These are phyloP conservation scores for Aspergillus caelatus DNA, from an alignment of 2,329 filamentous ascomycete species.

Conservation along the genomic window DNA sequence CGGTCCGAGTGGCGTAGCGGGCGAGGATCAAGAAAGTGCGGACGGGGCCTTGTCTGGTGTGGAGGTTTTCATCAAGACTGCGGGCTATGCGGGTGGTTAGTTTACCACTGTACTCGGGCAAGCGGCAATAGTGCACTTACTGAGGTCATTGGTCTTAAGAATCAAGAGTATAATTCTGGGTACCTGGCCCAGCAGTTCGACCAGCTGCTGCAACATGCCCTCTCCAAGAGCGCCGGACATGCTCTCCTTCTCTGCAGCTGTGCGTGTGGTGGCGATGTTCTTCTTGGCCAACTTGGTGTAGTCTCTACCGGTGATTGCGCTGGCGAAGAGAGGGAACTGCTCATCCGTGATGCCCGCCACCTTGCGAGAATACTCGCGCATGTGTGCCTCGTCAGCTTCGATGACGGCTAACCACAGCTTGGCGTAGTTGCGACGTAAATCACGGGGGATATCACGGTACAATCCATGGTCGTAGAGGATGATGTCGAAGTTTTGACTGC, in stretches of 20 bases:
- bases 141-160: constrained; percentile 96
- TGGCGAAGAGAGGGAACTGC: constrained; percentile 93
- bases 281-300: constrained; percentile 71
- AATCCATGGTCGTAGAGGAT: constrained; percentile 96
- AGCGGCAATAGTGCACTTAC: constrained; percentile 41
- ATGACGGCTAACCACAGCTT: constrained; percentile 98
- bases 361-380: constrained; percentile 86
- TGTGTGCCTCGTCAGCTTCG: constrained; percentile 78
- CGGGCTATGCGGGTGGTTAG: constrained; percentile 55
- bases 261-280: constrained; percentile 61
- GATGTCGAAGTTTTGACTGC: constrained; percentile 83
- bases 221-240: constrained; percentile 84
- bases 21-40: constrained; percentile 67
- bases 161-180: constrained; percentile 92
- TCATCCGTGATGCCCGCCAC: constrained; percentile 87
- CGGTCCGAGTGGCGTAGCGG: constrained; percentile 63
- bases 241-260: constrained; percentile 77
- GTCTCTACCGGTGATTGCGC: constrained; percentile 92
- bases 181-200: constrained; percentile 84
- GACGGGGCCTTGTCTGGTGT: constrained; percentile 60
- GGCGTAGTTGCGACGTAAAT: constrained; percentile 81
- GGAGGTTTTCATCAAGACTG: constrained; percentile 81
- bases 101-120: constrained; percentile 9
- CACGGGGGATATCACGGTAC: constrained; percentile 85
- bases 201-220: constrained; percentile 83